A percentile compares a stretch with the other conserved stretches of the same genome.
Conservation (phyloP, 139 green algal species). For the Edaphochlamys debaryana region DNA sequence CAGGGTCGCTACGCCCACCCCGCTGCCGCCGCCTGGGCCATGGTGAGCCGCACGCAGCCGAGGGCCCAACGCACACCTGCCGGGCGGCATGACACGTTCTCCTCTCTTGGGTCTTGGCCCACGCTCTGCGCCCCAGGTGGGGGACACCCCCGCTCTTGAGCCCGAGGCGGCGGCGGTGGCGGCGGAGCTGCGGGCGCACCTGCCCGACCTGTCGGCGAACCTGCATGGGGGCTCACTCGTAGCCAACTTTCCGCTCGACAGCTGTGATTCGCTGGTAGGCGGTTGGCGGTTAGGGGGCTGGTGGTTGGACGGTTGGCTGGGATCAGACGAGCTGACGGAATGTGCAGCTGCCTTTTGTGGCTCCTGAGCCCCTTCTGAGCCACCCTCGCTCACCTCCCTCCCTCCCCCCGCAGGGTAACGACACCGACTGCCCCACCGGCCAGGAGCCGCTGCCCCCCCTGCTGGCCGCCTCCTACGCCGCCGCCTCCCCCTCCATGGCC, state of each 20-base stretch:
- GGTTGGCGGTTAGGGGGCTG: too few relatives aligned
- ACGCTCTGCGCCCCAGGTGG: not conserved
- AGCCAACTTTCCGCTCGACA: conserved; percentile 34
- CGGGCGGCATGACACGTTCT: not conserved
- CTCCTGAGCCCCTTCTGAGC: too few relatives aligned
- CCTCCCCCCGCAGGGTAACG: too few relatives aligned
- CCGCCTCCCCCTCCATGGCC: not conserved
- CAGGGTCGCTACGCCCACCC: not conserved
- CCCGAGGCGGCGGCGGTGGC: conserved; percentile 16
- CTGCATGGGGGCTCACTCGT: conserved; percentile 34
- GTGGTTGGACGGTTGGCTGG: too few relatives aligned
- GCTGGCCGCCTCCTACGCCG: conserved; percentile 17
- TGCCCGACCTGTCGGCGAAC: conserved; percentile 22
- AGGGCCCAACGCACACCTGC: not conserved
- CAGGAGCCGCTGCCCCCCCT: conserved; percentile 2
- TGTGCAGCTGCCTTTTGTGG: too few relatives aligned
- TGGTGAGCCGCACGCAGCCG: not conserved
- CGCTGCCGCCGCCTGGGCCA: not conserved
- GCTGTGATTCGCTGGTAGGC: conserved; percentile 23
- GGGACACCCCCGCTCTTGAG: conserved; percentile 3
- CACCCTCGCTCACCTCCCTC: too few relatives aligned
- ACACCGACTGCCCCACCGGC: too few relatives aligned
- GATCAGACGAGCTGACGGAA: too few relatives aligned
- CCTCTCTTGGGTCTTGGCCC: not conserved
- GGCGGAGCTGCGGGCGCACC: not conserved